These are phyloP conservation scores for Pseudozyma sp. DNA, from an alignment of 1,284 basidiomycete genomes.

Conservation along the genomic window DNA sequence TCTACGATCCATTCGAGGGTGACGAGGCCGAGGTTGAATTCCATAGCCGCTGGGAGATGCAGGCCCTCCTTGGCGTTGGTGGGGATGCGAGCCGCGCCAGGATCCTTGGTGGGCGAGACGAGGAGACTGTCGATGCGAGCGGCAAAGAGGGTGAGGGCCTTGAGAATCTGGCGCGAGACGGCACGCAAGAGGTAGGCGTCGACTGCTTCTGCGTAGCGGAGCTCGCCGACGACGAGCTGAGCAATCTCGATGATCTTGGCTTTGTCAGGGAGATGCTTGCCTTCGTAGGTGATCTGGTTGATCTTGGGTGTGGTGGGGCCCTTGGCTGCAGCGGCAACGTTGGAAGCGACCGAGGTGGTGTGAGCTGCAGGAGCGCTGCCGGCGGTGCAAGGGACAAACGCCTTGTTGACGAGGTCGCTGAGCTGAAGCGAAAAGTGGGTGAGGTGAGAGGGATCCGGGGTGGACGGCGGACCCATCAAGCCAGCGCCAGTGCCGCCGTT, in stretches of 20 bases:
- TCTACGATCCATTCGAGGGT: slow-evolving; percentile 66
- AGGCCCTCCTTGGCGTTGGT: slow-evolving; percentile 54
- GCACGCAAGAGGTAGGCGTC: slow-evolving; percentile 66
- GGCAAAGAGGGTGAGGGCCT: slow-evolving; percentile 66
- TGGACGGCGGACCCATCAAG: slow-evolving; percentile 47
- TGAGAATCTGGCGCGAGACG: slow-evolving; percentile 64
- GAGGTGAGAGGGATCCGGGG: slow-evolving; percentile 61
- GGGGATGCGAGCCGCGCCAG: slow-evolving; percentile 54
- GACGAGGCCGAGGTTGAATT: slow-evolving; percentile 66
- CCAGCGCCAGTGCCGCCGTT: slow-evolving; percentile 9
- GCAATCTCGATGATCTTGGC: slow-evolving; percentile 62
- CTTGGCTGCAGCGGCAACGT: slow-evolving; percentile 51
- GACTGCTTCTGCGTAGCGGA: slow-evolving; percentile 57
- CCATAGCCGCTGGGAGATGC: slow-evolving; percentile 59
- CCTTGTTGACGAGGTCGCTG: slow-evolving; percentile 66
- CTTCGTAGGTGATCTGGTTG: slow-evolving; percentile 58
- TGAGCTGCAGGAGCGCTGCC: slow-evolving; percentile 15
- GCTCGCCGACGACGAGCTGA: slow-evolving; percentile 59
- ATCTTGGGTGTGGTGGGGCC: slow-evolving; percentile 50
- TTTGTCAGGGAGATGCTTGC: slow-evolving; percentile 58
- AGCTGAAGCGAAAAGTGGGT: slow-evolving; percentile 63
- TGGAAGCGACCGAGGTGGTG: slow-evolving; percentile 37
- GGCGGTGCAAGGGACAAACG: slow-evolving; percentile 56
- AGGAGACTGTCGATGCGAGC: slow-evolving; percentile 65
- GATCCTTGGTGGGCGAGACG: slow-evolving; percentile 56